Evolutionary conservation across 1,284 basidiomycete genomes (phyloP).

Genomic region (Tilletia walkeri): DNA sequence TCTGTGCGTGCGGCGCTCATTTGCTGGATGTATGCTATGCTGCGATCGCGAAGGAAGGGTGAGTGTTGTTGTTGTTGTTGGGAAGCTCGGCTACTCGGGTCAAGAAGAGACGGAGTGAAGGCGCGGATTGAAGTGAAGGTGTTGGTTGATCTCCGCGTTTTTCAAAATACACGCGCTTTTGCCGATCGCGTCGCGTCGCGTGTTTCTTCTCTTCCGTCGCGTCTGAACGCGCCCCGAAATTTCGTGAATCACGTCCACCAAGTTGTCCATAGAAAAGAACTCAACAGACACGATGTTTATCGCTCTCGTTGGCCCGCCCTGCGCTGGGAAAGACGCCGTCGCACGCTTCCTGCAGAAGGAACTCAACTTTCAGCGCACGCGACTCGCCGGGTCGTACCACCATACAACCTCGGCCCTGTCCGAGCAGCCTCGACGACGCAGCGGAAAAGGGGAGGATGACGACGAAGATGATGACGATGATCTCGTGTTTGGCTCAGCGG

Average conservation of each 20-base stretch:
- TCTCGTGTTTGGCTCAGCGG: conserved; percentile 61
- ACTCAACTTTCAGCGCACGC: conserved; percentile 59
- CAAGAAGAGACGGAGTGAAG: no score
- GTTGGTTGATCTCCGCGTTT: no score
- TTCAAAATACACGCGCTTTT: background rate
- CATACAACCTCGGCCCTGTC: conserved; percentile 1
- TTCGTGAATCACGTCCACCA: no score
- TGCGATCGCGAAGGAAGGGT: no score
- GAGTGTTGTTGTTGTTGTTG: no score
- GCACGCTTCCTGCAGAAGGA: conserved; percentile 68
- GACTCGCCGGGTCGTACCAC: background rate
- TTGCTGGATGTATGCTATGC: no score
- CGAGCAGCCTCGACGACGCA: background rate
- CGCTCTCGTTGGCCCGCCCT: conserved; percentile 78
- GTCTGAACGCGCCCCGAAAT: no score
- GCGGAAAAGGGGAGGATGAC: background rate
- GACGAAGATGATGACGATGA: conserved; percentile 29
- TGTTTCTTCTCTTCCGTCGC: no score
- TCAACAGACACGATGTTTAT: conserved; percentile 67
- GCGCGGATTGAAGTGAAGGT: no score
- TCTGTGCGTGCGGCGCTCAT: no score
- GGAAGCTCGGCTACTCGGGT: no score
- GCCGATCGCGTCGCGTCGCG: conserved; percentile 11
- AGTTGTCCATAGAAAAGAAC: no score
- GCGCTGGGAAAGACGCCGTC: conserved; percentile 76